Evolutionary conservation across 2,329 filamentous ascomycete species (phyloP), one percentile per base, ranked within the genome.

Genomic region (Apiospora marii): DNA sequence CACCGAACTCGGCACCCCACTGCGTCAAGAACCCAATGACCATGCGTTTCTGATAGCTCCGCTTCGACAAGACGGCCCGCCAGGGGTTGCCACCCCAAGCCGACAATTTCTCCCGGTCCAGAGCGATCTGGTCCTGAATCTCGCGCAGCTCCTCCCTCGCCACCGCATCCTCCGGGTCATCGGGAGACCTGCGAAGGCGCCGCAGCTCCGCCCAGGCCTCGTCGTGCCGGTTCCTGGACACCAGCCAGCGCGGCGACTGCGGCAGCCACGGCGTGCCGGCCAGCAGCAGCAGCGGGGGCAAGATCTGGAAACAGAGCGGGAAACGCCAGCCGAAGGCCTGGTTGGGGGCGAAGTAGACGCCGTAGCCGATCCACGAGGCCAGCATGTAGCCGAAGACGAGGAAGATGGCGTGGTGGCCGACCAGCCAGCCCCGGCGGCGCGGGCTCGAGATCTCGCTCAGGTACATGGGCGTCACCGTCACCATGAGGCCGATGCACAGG

Each of bases 1-100:
- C 86, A n/a, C 83, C 85, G 75, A 87, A 88, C 70, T 88, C 85
- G 1, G 86, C 85, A 30, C 86, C 86, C 85, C 85, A 88, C 74
- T 87, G 86, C 0, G 85, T 88, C 48, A 88, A 78, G 73, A 88
- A 88, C 0, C 85, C 86, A 58, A 88, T 86, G 1, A 83, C 80
- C 85, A 88, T 86, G 0, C 87, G 80, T 79, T 86, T 88, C 24
- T 86, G 80, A 73, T 87, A 87, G 12, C 84, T 85, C 72, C 81
- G 82, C 76, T 85, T 87, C 75, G 82, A 83, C 30, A 85, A n/a
- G 0, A 86, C 81, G 0, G 85, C 85, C 49, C 77, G 83, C 84
- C 85, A 87, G 0, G 83, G 81, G 0, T 77, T 83, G n/a, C 81
- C 78, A 0, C 83, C 82, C 10, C 83, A 81, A 0, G 77, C 77